Conservation (phyloP, 306 rosid species). For the Vachellia collinsii region DNA sequence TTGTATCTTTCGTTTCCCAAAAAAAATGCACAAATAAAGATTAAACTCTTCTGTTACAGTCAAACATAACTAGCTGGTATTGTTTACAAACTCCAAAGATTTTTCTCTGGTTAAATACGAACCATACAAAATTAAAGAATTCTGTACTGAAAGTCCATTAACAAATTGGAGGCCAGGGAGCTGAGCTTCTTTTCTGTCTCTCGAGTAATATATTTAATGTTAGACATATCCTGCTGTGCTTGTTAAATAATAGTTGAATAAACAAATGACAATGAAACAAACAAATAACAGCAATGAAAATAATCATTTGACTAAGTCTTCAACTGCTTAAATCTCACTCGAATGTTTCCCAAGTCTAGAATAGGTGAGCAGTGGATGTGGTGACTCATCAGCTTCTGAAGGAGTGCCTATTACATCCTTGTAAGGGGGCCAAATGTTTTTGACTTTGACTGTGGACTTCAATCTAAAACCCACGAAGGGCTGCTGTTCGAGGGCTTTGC, state of each 20-base stretch:
- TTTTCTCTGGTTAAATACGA: conserved; percentile 35
- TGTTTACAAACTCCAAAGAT: conserved; percentile 35
- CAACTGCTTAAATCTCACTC: too few species aligned
- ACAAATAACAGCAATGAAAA: too few species aligned
- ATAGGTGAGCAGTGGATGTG: too few species aligned
- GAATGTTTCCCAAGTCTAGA: too few species aligned
- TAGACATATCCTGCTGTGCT: conserved; percentile 94
- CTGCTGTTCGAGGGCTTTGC: too few species aligned
- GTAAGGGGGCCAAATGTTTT: too few species aligned
- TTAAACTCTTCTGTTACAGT: conserved; percentile 49
- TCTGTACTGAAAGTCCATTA: conserved; percentile 93
- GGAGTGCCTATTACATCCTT: too few species aligned
- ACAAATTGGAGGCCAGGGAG: conserved; percentile 80
- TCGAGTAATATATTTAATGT: conserved; percentile 86
- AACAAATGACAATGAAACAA: too few species aligned
- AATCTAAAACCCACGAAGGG: too few species aligned
- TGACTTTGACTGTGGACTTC: too few species aligned
- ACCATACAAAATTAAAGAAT: conserved; percentile 66
- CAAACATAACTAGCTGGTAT: conserved; percentile 49
- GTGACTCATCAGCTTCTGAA: too few species aligned
- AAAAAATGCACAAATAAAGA: conserved; percentile 41
- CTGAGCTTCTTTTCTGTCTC: conserved; percentile 97
- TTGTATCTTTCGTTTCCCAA: conserved; percentile 42
- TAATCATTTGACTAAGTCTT: too few species aligned
- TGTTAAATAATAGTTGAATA: conserved; percentile 43